Evolutionary conservation across 768 basidiomycete genomes (phyloP).

Genomic region (Russula sp.): DNA sequence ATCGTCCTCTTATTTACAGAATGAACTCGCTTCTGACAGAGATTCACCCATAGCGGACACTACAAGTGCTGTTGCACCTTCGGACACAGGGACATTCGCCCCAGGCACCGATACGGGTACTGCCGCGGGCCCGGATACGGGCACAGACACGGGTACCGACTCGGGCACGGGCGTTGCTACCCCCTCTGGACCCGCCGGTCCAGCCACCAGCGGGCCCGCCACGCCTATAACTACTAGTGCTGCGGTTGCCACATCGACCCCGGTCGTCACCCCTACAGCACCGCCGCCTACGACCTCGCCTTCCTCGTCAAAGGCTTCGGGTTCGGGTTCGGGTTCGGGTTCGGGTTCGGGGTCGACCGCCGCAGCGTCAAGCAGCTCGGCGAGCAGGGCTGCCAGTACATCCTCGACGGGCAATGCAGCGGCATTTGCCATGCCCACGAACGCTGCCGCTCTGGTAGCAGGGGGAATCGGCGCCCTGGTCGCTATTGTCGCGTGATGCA

Average conservation of each 20-base stretch:
- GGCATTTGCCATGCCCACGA: not conserved
- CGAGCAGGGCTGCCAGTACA: not conserved
- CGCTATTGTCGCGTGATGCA: not conserved
- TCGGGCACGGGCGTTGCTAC: too few relatives aligned
- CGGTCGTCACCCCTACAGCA: not conserved
- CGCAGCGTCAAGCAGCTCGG: not conserved
- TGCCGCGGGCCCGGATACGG: too few relatives aligned
- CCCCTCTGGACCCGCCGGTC: too few relatives aligned
- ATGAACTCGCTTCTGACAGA: too few relatives aligned
- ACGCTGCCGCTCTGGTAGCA: not conserved
- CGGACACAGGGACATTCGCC: too few relatives aligned
- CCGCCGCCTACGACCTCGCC: not conserved
- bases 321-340: too few relatives aligned
- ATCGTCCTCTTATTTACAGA: not conserved
- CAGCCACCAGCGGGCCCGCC: not conserved
- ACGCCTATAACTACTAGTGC: too few relatives aligned
- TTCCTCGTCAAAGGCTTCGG: too few relatives aligned
- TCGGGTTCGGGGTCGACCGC: too few relatives aligned
- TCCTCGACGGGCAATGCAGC: not conserved
- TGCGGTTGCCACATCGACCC: not conserved
- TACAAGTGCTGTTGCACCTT: not conserved
- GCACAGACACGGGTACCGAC: too few relatives aligned
- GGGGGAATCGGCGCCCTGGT: conserved; percentile 2
- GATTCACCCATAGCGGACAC: too few relatives aligned
- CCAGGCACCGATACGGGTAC: too few relatives aligned